Base-by-base conservation (phyloP, 2,329 filamentous ascomycete species). In the Hymenotorrendiella dingleyae region DNA sequence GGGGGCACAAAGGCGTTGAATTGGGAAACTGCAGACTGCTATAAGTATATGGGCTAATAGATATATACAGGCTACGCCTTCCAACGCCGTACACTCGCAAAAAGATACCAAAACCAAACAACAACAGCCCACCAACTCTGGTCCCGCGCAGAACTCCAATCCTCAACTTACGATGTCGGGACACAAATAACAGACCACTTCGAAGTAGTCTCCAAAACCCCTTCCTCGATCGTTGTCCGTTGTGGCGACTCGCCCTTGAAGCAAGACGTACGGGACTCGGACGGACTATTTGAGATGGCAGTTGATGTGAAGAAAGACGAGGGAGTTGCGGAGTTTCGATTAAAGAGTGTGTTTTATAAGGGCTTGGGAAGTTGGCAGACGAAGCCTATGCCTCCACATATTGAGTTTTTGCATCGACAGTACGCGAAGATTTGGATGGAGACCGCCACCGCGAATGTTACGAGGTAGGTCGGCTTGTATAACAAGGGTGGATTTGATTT, bases 151-250 rank as follows among this genome's bases (percentile, higher is more conserved):
- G 69, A 80, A 39, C 71, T 86, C 2, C 60, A 68, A 5, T 53
- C 63, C n/a, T 77, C 69, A 44, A 68, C 53, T 8, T 86, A 86
- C 57, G 72, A 79, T 16, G 67, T 72, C 28, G 82, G 82, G 24
- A 83, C 82, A 1, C 58, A 69, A 29, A 74, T 86, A 44, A 83
- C 78, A 3, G 80, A 86, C 58, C 82, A 86, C 61, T 86, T 86
- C 56, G 79, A 86, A 60, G 80, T 86, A 0, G 66, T 86, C 1
- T 74, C 80, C 40, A 82, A 82, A 63, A 80, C 74, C 0, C 66
- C 73, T 0, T 70, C 69, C 6, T 67, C 71, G 9, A 80, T 86
- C 46, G 70, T 78, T 1, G 70, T 86, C 17, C 76, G 82, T 17
- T 82, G 77, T 51, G 82, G 82, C 12, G 82, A 81, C 48, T 76